phyloP scores from a whole-genome alignment of 1,139 yeast species.

The Yamadazyma oceani region DNA sequence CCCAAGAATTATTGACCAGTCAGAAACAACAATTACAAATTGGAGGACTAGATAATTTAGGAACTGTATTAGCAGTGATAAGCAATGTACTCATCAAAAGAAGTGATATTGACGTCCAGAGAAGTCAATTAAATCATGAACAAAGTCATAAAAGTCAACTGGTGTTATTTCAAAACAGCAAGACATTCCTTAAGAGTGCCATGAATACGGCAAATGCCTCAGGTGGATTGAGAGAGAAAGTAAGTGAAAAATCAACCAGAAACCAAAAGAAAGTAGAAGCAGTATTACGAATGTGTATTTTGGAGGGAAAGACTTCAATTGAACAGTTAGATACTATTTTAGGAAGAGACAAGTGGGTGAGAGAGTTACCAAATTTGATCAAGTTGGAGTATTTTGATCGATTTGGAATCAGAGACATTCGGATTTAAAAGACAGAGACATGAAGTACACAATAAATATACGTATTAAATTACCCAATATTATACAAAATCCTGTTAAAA shows the following conservation, averaged over 20 bases:
- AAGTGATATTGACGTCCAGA: conserved; percentile 54
- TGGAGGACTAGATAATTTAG: conserved; percentile 28
- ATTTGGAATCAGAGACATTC: conserved; percentile 21
- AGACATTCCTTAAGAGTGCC: conserved; percentile 46
- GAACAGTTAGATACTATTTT: conserved; percentile 39
- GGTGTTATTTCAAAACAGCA: conserved; percentile 38
- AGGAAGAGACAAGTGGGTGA: conserved; percentile 35
- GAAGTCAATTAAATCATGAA: conserved; percentile 35
- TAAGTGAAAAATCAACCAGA: conserved; percentile 42
- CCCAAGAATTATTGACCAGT: conserved; percentile 34
- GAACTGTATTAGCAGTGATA: conserved; percentile 39
- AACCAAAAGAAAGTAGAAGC: conserved; percentile 47
- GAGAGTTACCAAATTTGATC: conserved; percentile 25
- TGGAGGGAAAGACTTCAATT: conserved; percentile 37
- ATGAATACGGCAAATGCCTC: conserved; percentile 43
- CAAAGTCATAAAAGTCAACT: conserved; percentile 29
- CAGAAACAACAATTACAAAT: conserved; percentile 20
- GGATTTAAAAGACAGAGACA: too few species aligned
- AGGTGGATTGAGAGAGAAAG: conserved; percentile 54
- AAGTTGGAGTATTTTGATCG: conserved; percentile 31
- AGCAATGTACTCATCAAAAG: conserved; percentile 48
- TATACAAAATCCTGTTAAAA: too few species aligned
- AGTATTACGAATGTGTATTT: conserved; percentile 42
- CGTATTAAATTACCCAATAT: too few species aligned
- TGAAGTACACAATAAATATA: too few species aligned